These are phyloP conservation scores for Candida ovalis DNA, from an alignment of 805 yeast genomes.

Conservation along the genomic window DNA sequence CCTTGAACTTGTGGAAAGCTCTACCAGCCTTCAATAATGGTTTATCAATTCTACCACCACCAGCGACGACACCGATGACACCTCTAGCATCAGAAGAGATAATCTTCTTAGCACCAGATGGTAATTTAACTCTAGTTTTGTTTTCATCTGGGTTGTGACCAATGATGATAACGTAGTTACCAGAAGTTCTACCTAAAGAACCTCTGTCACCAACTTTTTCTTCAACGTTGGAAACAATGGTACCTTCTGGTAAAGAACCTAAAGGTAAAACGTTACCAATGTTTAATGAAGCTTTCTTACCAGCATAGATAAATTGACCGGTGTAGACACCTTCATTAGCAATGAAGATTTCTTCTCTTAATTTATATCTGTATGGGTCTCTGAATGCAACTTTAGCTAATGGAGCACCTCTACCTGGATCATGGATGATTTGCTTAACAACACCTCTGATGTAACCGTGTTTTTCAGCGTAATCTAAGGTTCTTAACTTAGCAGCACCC, in stretches of 20 bases:
- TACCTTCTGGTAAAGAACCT: constrained; percentile 98
- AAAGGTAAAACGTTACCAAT: constrained; percentile 97
- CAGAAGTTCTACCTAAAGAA: constrained; percentile 99
- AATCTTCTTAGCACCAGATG: constrained; percentile 98
- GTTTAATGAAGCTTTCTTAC: constrained; percentile 96
- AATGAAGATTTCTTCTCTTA: constrained; percentile 97
- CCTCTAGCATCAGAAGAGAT: constrained; percentile 97
- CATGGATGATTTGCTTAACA: constrained; percentile 98
- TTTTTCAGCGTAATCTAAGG: constrained; percentile 98
- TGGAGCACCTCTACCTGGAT: constrained; percentile 99
- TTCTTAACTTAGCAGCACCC: constrained; percentile 99
- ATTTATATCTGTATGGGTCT: constrained; percentile 98
- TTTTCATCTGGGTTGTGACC: constrained; percentile 99
- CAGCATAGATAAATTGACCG: constrained; percentile 98
- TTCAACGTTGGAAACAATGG: constrained; percentile 96
- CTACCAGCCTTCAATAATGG: constrained; percentile 99
- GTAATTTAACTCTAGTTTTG: constrained; percentile 98
- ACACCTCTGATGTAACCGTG: constrained; percentile 99
- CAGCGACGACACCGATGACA: constrained; percentile 99
- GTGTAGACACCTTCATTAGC: constrained; percentile 99
- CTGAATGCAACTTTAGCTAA: constrained; percentile 98
- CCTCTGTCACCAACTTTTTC: constrained; percentile 99
- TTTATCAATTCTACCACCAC: constrained; percentile 99
- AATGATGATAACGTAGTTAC: constrained; percentile 97
- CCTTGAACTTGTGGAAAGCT: constrained; percentile 99